Percentiles rank a stretch among this genome's conserved stretches.
phyloP scores from a whole-genome alignment of 306 rosid genomes.

The Pterocarpus santalinus region DNA sequence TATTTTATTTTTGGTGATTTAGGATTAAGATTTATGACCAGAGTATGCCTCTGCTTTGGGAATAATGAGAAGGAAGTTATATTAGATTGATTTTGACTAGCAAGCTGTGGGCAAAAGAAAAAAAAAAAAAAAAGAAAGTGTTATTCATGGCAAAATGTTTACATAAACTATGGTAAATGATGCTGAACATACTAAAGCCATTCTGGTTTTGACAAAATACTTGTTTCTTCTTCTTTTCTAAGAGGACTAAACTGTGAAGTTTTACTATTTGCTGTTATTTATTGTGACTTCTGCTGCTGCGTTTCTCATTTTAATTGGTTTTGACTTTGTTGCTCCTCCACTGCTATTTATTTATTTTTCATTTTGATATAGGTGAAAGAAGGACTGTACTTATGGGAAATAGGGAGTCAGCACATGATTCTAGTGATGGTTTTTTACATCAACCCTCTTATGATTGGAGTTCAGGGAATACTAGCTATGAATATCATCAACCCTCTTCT shows the following conservation, averaged over 20 bases:
- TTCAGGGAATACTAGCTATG: slow-evolving; percentile 48
- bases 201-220: neutral
- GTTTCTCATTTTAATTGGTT: neutral
- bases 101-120: neutral
- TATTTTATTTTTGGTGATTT: neutral
- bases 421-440: slow-evolving; percentile 38
- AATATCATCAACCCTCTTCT: slow-evolving; percentile 32
- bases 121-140: neutral
- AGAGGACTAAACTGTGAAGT: neutral
- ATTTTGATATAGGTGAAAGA: slow-evolving; percentile 46
- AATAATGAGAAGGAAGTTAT: slow-evolving; percentile 19
- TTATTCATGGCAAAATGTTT: neutral
- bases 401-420: slow-evolving; percentile 54
- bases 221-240: neutral
- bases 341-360: slow-evolving; percentile 15
- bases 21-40: neutral
- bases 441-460: slow-evolving; percentile 44
- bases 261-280: neutral
- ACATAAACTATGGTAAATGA: neutral
- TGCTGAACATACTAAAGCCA: neutral
- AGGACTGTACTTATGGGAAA: slow-evolving; percentile 64
- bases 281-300: neutral
- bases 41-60: neutral
- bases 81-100: neutral
- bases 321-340: neutral